Evolutionary conservation across 2,329 filamentous ascomycete species (phyloP), one percentile per base, ranked within the genome.

Genomic region (Cladophialophora immunda): DNA sequence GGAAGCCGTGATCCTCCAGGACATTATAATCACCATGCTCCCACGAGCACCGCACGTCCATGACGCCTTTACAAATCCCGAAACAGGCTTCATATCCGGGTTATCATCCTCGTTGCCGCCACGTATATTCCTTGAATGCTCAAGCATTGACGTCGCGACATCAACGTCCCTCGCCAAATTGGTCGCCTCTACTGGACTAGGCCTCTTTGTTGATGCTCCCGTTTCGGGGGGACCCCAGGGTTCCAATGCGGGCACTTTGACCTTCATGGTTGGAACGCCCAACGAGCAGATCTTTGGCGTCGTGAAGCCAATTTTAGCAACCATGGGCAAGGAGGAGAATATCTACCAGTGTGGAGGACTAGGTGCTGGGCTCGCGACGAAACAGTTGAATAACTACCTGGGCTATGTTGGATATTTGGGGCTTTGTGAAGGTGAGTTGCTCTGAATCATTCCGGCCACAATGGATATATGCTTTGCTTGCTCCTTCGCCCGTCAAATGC

Each of bases 351-450:
- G 58, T 22, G 58, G 58, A 22, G 58, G 58, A n/a, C 9, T 61
- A n/a, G 58, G 58, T 25, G 58, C 58, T 1, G 58, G 58, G 29
- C 30, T 61, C 41, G 58, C 58, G n/a, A 61, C 58, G 22, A 61
- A 61, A 22, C 58, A 61, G 58, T 41, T 61, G 47, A 61, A 61
- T 52, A 61, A 61, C 34, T 61, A 61, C 22, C 13, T 61, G 22
- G 58, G 58, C 2, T 61, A 61, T 38, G 58, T 61, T 9, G 58
- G 58, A 5, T 61, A 61, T 36, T 38, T 61, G 47, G 58, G 58
- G 4, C 45, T 61, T 41, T 61, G 58, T 11, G 58, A 61, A 27
- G 58, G 58, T 53, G 22, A 61, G 47, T 57, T 32, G 27, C 22
- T 17, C n/a, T n/a, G n/a, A n/a, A n/a, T n/a, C n/a, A 29, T 19